phyloP scores from a whole-genome alignment of 2,329 filamentous ascomycete genomes.

The Clonostachys rosea region DNA sequence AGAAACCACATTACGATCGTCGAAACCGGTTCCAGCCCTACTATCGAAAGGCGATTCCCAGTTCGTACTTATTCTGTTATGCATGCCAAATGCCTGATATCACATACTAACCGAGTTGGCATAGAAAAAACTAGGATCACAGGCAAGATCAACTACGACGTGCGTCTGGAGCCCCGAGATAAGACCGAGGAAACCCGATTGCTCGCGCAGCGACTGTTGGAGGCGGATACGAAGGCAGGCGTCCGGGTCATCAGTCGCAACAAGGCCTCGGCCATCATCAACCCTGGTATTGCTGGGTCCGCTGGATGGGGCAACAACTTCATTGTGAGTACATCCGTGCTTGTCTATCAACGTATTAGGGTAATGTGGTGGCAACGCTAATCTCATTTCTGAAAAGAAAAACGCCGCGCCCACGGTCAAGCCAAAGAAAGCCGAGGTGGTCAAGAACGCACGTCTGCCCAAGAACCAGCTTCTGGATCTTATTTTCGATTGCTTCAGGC shows the following conservation, averaged over 20 bases:
- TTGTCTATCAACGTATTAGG: background rate
- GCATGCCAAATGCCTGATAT: background rate
- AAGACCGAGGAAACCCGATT: slow-evolving; percentile 65
- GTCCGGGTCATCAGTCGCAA: slow-evolving; percentile 45
- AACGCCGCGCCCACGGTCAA: slow-evolving; percentile 29
- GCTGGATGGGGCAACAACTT: slow-evolving; percentile 39
- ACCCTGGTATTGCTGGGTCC: slow-evolving; percentile 42
- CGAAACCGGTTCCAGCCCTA: slow-evolving; percentile 51
- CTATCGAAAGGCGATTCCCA: slow-evolving; percentile 69
- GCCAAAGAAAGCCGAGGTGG: slow-evolving; percentile 62
- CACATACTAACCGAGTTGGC: slow-evolving; percentile 10
- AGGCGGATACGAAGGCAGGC: slow-evolving; percentile 42
- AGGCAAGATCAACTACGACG: slow-evolving; percentile 70
- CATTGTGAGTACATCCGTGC: slow-evolving; percentile 42
- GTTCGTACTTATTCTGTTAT: slow-evolving; percentile 36
- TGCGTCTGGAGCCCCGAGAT: slow-evolving; percentile 68
- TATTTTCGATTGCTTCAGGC: slow-evolving; percentile 77
- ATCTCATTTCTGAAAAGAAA: background rate
- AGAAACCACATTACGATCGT: slow-evolving; percentile 41
- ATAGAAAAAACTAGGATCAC: slow-evolving; percentile 74
- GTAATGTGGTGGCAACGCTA: background rate
- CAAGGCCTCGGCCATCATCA: slow-evolving; percentile 47
- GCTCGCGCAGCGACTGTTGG: slow-evolving; percentile 50
- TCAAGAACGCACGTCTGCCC: slow-evolving; percentile 84
- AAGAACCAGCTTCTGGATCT: slow-evolving; percentile 83